phyloP scores from a whole-genome alignment of 2,329 filamentous ascomycete species.

The Sclerotinia minor region DNA sequence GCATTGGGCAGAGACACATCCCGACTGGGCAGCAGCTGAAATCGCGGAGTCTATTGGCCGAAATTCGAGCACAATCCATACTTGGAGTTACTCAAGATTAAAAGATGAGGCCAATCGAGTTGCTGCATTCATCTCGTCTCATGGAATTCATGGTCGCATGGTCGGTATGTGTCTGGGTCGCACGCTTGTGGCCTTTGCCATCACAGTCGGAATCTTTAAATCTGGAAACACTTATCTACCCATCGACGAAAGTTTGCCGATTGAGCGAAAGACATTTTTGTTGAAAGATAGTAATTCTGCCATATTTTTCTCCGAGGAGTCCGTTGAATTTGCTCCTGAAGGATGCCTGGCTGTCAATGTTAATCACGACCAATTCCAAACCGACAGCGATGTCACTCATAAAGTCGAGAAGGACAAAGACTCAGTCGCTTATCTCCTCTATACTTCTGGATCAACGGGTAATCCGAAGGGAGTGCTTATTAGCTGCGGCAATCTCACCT shows the following conservation, averaged over 20 bases:
- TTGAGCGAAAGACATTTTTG: constrained; percentile 11
- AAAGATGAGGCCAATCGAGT: constrained; percentile 8
- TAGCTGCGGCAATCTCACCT: constrained; percentile 17
- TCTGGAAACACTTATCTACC: constrained; percentile 20
- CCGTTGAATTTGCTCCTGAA: background rate
- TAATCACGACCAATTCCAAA: background rate
- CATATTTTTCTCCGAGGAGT: constrained; percentile 10
- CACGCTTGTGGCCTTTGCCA: background rate
- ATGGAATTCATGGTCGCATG: constrained; percentile 15
- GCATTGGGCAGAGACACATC: constrained; percentile 11
- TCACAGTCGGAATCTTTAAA: constrained; percentile 18
- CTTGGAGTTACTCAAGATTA: constrained; percentile 2
- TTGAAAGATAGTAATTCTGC: constrained; percentile 4
- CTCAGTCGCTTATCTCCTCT: constrained; percentile 66
- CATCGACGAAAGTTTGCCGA: constrained; percentile 11
- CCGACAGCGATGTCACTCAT: background rate
- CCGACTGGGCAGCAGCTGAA: constrained; percentile 9
- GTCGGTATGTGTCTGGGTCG: constrained; percentile 16
- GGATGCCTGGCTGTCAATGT: constrained; percentile 2
- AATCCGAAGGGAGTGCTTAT: constrained; percentile 71
- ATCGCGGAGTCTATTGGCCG: constrained; percentile 11
- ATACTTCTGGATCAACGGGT: constrained; percentile 77
- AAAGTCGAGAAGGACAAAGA: background rate
- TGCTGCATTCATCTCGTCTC: background rate
- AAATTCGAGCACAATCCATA: background rate